These are phyloP conservation scores for Pseudonitzschia multiseries DNA, from an alignment of 108 stramenopile species.

Conservation along the genomic window DNA sequence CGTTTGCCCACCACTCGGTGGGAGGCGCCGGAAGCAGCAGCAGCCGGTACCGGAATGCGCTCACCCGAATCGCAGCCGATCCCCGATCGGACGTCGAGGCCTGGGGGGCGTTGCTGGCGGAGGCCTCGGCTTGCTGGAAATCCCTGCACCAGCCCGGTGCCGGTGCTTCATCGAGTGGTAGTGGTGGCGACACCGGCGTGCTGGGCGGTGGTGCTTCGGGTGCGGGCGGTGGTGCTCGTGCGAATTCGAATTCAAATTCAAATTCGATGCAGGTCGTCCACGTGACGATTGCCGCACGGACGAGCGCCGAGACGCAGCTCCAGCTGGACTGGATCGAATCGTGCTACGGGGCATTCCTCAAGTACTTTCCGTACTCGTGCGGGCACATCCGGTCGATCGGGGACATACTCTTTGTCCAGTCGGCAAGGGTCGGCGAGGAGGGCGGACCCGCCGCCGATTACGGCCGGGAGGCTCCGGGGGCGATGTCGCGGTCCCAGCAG, in stretches of 20 bases:
- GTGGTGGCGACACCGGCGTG: not conserved
- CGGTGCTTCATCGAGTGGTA: too few species aligned
- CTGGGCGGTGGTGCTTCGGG: too few species aligned
- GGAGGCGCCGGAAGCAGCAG: conserved; percentile 64
- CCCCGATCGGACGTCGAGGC: conserved; percentile 79
- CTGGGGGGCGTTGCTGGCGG: conserved; percentile 80
- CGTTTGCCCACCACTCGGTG: conserved; percentile 75
- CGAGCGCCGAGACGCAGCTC: conserved; percentile 49
- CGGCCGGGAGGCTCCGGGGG: conserved; percentile 24
- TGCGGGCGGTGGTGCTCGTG: too few species aligned
- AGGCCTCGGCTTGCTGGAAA: conserved; percentile 64
- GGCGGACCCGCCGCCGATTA: conserved; percentile 38
- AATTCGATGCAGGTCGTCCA: not conserved
- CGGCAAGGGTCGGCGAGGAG: conserved; percentile 53
- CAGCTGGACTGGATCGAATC: conserved; percentile 84
- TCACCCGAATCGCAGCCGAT: conserved; percentile 59
- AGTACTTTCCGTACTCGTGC: conserved; percentile 70
- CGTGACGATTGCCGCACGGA: conserved; percentile 18
- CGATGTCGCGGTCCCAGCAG: conserved; percentile 26
- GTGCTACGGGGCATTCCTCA: conserved; percentile 69
- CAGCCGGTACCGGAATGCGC: conserved; percentile 79
- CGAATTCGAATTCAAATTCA: too few species aligned
- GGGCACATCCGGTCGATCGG: conserved; percentile 47
- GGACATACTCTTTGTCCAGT: conserved; percentile 61
- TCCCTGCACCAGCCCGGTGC: conserved; percentile 18